Base-by-base conservation (phyloP, 441 rosid genomes). In the Eruca vesicaria region DNA sequence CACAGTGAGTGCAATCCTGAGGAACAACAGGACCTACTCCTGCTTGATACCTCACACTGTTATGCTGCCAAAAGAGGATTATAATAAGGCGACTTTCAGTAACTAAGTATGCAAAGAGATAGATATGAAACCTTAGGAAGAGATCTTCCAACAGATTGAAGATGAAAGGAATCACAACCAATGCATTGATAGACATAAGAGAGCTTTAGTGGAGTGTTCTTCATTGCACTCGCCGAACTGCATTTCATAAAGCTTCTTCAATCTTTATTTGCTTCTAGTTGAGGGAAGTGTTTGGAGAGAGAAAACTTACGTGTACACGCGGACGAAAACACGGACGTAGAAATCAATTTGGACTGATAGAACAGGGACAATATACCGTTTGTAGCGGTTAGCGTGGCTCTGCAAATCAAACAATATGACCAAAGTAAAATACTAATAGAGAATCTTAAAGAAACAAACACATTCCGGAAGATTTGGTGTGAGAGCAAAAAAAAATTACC, bases 371-470 rank as follows among this genome's bases (percentile, higher is more conserved):
- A 96, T 93, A 80, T 93, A 96, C 28, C 98, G 92, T 76, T 89
- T 96, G 86, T 93, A 93, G 55, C 98, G 92, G 83, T 96, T 96
- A 20, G 99, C 99, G 83, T 96, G 99, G 85, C 99, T 89, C 98
- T 96, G 93, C 80, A 58, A 63, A 77, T 60, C 41, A 69, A 57
- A 73, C 18, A 68, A 33, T 55, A 63, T 28, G 12, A 68, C 71
- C 72, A 65, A 68, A 57, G 65, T 50, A 16, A 53, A 55, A 19
- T n/a, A 36, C 7, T 16, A 43, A 21, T 29, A 6, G 57, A 60
- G 73, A 21, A 70, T 23, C 68, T 43, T 45, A 21, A 45, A 53
- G 32, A 38, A 23, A 21, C 58, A 67, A 68, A 52, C 35, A 50
- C 32, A 74, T 36, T 60, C 36, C 66, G 36, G 8, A 68, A 28